Evolutionary conservation across 2,329 filamentous ascomycete genomes (phyloP).

Genomic region (Sphaerostilbella broomeana): DNA sequence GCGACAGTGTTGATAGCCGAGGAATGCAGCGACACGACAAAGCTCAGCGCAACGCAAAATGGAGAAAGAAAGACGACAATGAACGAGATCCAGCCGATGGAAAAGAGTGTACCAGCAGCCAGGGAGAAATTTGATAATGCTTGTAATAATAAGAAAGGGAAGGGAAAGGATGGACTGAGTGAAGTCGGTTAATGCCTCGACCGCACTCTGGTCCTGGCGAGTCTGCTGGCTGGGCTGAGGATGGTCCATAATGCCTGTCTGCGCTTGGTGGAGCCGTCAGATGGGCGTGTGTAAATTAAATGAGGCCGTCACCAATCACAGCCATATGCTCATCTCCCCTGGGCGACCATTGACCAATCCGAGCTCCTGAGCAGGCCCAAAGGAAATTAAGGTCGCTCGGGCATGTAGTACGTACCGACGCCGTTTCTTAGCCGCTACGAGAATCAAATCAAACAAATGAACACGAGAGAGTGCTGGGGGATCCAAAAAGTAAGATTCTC

Average conservation of each 20-base stretch:
- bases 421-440: constrained; percentile 6
- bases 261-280: constrained; percentile 10
- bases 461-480: too few species aligned
- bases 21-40: constrained; percentile 5
- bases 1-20: constrained; percentile 5
- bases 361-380: constrained; percentile 4
- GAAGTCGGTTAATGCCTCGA: constrained; percentile 11
- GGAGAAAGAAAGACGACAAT: constrained; percentile 10
- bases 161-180: constrained; percentile 13
- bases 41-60: constrained; percentile 2
- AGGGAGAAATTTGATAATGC: too few species aligned
- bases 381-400: constrained; percentile 14
- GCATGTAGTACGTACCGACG: constrained; percentile 7
- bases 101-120: constrained; percentile 12
- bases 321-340: constrained; percentile 17
- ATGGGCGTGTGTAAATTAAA: constrained; percentile 19
- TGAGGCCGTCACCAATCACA: constrained; percentile 23
- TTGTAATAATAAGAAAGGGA: too few species aligned
- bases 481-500: too few species aligned
- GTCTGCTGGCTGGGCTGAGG: constrained; percentile 10
- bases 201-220: too few species aligned
- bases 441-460: too few species aligned
- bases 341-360: constrained; percentile 10
- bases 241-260: constrained; percentile 6
- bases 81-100: constrained; percentile 10